These are phyloP conservation scores for Euphorbia peplus DNA, from an alignment of 345 rosid species.

Conservation along the genomic window DNA sequence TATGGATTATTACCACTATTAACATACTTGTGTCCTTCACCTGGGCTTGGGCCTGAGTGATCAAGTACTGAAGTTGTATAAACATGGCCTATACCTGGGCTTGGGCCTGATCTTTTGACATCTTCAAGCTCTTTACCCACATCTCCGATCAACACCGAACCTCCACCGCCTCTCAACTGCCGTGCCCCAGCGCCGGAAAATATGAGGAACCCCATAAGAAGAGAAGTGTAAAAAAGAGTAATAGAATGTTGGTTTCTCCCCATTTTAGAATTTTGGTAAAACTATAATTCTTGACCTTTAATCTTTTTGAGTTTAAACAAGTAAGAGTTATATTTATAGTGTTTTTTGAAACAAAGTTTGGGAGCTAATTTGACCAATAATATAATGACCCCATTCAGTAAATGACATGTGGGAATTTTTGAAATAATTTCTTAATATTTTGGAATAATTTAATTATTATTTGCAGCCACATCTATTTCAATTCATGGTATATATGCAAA, in stretches of 20 bases:
- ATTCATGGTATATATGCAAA: constrained; percentile 14
- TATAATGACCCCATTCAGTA: neutral
- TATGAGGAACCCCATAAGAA: constrained; percentile 24
- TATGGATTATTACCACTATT: constrained; percentile 18
- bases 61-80: constrained; percentile 1
- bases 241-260: neutral
- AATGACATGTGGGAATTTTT: constrained; percentile 13
- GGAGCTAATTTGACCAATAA: constrained; percentile 11
- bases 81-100: constrained; percentile 35
- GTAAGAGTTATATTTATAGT: constrained; percentile 23
- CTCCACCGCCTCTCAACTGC: constrained; percentile 7
- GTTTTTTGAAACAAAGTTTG: neutral
- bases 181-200: constrained; percentile 24
- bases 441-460: no score
- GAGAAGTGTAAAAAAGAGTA: constrained; percentile 7
- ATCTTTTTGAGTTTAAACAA: neutral
- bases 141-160: constrained; percentile 9
- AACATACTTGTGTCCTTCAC: constrained; percentile 30
- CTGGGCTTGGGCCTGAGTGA: constrained; percentile 47
- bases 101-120: constrained; percentile 40
- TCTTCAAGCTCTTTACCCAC: constrained; percentile 4
- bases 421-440: neutral
- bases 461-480: constrained; percentile 32
- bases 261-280: constrained; percentile 10
- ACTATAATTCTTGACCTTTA: neutral